These are phyloP conservation scores for Asterella californica DNA, from an alignment of 225 moss, liverwort and hornwort genomes.

Conservation along the genomic window DNA sequence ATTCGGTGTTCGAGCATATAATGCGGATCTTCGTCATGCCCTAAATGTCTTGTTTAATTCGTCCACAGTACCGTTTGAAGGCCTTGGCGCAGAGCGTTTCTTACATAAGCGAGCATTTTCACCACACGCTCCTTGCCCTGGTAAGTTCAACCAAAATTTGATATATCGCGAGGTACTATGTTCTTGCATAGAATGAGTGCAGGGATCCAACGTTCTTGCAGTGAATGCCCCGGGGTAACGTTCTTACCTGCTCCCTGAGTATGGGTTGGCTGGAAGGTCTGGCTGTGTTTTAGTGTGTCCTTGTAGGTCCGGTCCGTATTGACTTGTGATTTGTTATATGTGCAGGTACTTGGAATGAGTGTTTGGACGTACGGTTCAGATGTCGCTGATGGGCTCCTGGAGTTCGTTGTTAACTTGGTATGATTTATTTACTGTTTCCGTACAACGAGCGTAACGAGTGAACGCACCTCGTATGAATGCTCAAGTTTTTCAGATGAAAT, in stretches of 20 bases:
- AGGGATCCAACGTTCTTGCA: neutral
- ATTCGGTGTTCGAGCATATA: no score
- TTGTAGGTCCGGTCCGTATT: neutral
- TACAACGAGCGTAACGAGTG: neutral
- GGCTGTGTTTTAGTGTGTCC: neutral
- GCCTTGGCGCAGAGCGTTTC: constrained; percentile 75
- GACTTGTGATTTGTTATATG: neutral
- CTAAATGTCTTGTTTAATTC: neutral
- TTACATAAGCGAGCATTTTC: constrained; percentile 61
- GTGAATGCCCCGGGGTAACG: neutral
- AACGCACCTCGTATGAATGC: neutral
- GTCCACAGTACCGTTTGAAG: constrained; percentile 50
- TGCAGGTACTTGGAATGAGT: constrained; percentile 83
- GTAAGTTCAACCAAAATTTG: neutral
- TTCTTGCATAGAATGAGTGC: neutral
- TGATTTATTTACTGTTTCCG: neutral
- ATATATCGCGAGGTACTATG: neutral
- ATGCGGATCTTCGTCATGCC: neutral
- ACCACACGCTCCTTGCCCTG: constrained; percentile 64
- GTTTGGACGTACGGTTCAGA: constrained; percentile 68
- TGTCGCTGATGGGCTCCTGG: constrained; percentile 66
- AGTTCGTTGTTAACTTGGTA: constrained; percentile 82
- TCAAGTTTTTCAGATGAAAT: neutral
- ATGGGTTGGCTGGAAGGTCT: neutral
- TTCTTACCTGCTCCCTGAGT: neutral